Evolutionary conservation across 148 eudicot genomes (phyloP).

Genomic region (Salicornia ramosissima): DNA sequence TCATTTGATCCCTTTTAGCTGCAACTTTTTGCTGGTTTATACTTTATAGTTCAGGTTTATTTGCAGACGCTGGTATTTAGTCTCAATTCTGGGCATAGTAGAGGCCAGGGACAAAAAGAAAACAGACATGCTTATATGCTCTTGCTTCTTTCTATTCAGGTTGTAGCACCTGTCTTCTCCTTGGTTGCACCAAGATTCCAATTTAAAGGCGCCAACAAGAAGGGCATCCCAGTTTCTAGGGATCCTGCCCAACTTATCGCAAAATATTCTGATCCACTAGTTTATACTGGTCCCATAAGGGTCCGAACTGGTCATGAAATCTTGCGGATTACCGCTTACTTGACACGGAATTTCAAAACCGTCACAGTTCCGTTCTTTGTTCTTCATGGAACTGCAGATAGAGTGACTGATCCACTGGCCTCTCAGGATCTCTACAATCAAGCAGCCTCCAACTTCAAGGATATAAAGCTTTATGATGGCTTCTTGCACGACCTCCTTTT

Average conservation of each 20-base stretch:
- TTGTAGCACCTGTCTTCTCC: slow-evolving; percentile 87
- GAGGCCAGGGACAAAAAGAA: not conserved
- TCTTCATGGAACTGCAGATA: slow-evolving; percentile 91
- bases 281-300: slow-evolving; percentile 86
- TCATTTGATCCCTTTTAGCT: too few relatives aligned
- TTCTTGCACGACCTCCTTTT: slow-evolving; percentile 91
- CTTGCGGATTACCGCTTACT: slow-evolving; percentile 64
- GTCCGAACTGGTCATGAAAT: slow-evolving; percentile 92
- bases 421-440: slow-evolving; percentile 69
- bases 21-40: too few relatives aligned
- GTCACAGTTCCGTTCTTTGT: slow-evolving; percentile 85
- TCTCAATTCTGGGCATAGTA: too few relatives aligned
- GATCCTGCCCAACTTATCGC: slow-evolving; percentile 83
- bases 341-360: slow-evolving; percentile 54
- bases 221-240: slow-evolving; percentile 79
- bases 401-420: slow-evolving; percentile 84
- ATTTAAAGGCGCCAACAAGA: slow-evolving; percentile 90
- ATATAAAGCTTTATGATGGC: slow-evolving; percentile 83
- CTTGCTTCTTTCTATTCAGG: slow-evolving; percentile 34
- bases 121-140: slow-evolving; percentile 10
- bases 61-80: too few relatives aligned
- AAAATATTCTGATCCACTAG: slow-evolving; percentile 92
- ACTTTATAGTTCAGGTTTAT: too few relatives aligned
- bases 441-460: slow-evolving; percentile 72
- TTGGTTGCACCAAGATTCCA: slow-evolving; percentile 80